Evolutionary conservation across 768 basidiomycete species (phyloP), one percentile per base, ranked within the genome.

Genomic region (Xerocomellus dryophilus): DNA sequence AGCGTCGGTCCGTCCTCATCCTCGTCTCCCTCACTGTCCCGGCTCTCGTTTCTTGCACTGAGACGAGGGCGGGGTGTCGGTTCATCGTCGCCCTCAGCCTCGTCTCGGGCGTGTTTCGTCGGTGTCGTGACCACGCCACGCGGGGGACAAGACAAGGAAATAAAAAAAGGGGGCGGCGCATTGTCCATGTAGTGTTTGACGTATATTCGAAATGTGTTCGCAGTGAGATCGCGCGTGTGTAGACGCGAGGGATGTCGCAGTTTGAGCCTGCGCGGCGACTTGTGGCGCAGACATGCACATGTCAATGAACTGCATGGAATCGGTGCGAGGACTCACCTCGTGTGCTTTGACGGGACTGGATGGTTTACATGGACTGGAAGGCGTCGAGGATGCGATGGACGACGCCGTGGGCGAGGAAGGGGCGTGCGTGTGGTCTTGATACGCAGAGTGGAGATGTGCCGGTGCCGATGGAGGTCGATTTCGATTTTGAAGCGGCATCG

Each of bases 171-270:
- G 0, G 47, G 63, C 46, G 35, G 71, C 0, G 76, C 77, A 61
- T 84, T 74, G 60, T 88, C 82, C 85, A 92, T 86, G 68, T 83
- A 91, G 59, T 90, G 85, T 59, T 88, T 89, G 55, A 92, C 59
- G 60, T 92, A 90, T 36, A 88, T 78, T 11, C 85, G 78, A 65
- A 92, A 88, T 0, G 83, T 86, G 55, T 85, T 85, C 4, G 74
- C 78, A 2, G 82, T 90, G 25, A 92, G 80, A 51, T 90, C 86
- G 18, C 76, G 75, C 0, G 82, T 79, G 51, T 79, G 85, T 25
- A 91, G 71, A 38, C 85, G 78, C 0, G 84, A 83, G 1, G 89
- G 90, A 67, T 91, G 88, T 42, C 87, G 85, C 42, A 91, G 73
- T 63, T 80, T 83, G 5, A 74, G 64, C 18, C 71, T 73, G 4